Evolutionary conservation across 139 green algal species (phyloP), one percentile per base, ranked within the genome.

Genomic region (Chlamydomonas sp.): DNA sequence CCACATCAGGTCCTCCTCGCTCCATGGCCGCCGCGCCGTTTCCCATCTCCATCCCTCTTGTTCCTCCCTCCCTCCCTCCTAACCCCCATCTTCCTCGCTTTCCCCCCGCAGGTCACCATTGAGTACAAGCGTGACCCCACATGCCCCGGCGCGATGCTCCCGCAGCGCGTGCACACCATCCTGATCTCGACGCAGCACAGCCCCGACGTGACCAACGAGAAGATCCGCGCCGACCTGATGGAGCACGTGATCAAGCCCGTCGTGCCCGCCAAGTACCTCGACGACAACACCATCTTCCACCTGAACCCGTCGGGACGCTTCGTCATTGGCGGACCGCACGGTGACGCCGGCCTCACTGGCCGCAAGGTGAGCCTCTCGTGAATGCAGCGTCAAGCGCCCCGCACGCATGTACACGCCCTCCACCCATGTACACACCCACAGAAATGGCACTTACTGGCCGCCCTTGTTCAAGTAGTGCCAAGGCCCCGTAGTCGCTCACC

Each of bases 271-370:
- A 92, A 97, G 85, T 99, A 98, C 84, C 68, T 99, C 47, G 95
- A 99, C 73, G 91, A 98, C 73, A 92, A 98, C 48, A 99, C 95
- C 76, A 99, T 99, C 84, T 99, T 95, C 93, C 95, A 99, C 83
- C 82, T 99, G 33, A 99, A 99, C 86, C 95, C 95, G 50, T 96
- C 88, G 5, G 92, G 92, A 57, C 89, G 95, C 65, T 99, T 99
- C 74, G 89, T 97, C 49, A 98, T 99, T 60, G 95, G 95, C 54
- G 95, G 95, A 13, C 95, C 95, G 3, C 91, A 98, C 76, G 95
- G 94, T 60, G 95, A 99, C 71, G 95, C 95, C 58, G 95, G 95
- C 48, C 87, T 99, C 57, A 99, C 95, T 50, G 91, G 95, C 63
- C 30, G 62, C 8, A 69, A 69, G n/a, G n/a, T n/a, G n/a, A n/a